Percentiles rank a stretch among this genome's conserved stretches.
Conservation (phyloP, 306 rosid species). For the Geum urbanum region DNA sequence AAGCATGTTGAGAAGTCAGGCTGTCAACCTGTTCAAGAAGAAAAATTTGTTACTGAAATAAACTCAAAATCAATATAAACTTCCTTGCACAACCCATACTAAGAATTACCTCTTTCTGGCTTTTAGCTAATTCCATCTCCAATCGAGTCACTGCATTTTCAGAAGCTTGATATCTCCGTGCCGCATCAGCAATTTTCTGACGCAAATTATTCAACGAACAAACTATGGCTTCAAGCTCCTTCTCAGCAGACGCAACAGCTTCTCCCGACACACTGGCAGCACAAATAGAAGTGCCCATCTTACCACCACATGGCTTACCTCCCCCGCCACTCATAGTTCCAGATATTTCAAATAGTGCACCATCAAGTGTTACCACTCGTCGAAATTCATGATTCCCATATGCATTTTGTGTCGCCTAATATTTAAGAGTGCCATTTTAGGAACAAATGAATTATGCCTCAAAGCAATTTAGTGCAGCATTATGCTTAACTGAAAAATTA, state of each 20-base stretch:
- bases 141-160: conserved; percentile 55
- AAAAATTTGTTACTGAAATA: conserved; percentile 3
- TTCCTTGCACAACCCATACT: conserved; percentile 8
- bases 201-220: conserved; percentile 55
- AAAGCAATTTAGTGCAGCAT: not conserved
- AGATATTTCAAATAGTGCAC: conserved; percentile 79
- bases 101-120: conserved; percentile 71
- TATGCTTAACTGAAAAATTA: conserved; percentile 14
- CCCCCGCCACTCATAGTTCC: conserved; percentile 99
- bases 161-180: conserved; percentile 55
- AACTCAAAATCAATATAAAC: conserved; percentile 11
- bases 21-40: conserved; percentile 62
- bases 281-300: conserved; percentile 89
- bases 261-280: conserved; percentile 71
- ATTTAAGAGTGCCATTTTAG: conserved; percentile 19
- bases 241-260: conserved; percentile 73
- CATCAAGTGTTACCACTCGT: conserved; percentile 92
- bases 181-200: conserved; percentile 54
- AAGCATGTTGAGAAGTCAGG: conserved; percentile 60
- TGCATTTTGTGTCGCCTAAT: conserved; percentile 82
- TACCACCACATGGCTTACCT: conserved; percentile 85
- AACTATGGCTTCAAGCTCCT: conserved; percentile 48
- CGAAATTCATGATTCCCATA: conserved; percentile 64
- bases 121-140: conserved; percentile 87
- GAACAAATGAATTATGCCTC: not conserved